Base-by-base conservation (phyloP, 352 stramenopile species). In the Phytophthora uliginosa region DNA sequence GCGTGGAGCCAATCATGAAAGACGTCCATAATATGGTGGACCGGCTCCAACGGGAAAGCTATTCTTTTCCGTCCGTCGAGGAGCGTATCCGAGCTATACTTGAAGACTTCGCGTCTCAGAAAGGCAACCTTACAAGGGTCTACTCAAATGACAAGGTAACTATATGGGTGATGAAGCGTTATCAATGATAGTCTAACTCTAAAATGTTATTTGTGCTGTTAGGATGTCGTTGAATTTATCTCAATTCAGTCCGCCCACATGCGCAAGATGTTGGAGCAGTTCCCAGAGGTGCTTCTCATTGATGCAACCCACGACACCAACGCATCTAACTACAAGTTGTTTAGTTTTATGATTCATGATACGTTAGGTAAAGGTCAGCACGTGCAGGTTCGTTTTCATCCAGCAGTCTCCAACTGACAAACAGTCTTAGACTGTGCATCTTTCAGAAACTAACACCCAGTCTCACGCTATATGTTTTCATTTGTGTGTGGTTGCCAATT, bases 281-380 rank as follows among this genome's bases (percentile, higher is more conserved):
- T 73, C 20, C 50, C 34, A 4, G 66, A 67, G 9, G n/a, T 66
- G 1, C 17, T 63, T 0, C 13, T 73, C 1, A 65, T 67, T 10
- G 65, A 73, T 59, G 57, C 65, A 0, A 73, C 65, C 1, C 65
- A 73, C 15, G 50, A 73, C 9, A 67, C 58, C 15, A 73, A 73
- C 22, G 4, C 45, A 3, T 53, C 45, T 0, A 59, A 59, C 22
- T 65, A 66, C 47, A 65, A 71, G 10, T 17, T 71, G 7, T 65
- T 66, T n/a, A 59, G 45, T 2, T 72, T 72, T 26, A 72, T 63
- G 57, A 15, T 72, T 9, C 65, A 66, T 26, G 57, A 73, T 12
- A 20, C 54, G 4, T 40, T 66, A 8, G 36, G 56, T 2, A 68
- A 73, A 20, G 58, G 58, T 6, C 66, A 73, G n/a, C 54, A 67